Evolutionary conservation across 306 rosid species (phyloP).

Genomic region (Prunus padus): DNA sequence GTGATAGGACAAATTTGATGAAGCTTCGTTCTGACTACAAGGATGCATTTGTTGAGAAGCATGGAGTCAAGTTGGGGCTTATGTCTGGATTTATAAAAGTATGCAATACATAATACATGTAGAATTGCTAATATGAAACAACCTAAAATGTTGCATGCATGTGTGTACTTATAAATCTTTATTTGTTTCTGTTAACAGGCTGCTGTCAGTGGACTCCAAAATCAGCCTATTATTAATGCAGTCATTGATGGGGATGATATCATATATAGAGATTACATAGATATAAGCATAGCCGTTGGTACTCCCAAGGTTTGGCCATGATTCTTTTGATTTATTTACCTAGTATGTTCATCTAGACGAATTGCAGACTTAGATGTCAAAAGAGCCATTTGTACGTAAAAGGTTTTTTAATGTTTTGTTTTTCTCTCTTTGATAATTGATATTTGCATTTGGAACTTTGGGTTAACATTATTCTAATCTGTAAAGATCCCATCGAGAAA

Average conservation of each 20-base stretch:
- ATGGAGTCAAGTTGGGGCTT: slow-evolving; percentile 81
- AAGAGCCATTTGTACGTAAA: not conserved
- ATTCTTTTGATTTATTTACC: not conserved
- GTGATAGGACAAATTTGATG: slow-evolving; percentile 80
- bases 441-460: not conserved
- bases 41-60: slow-evolving; percentile 84
- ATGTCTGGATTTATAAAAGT: slow-evolving; percentile 87
- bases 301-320: slow-evolving; percentile 57
- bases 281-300: slow-evolving; percentile 84
- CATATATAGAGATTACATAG: slow-evolving; percentile 73
- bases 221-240: slow-evolving; percentile 79
- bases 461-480: not conserved
- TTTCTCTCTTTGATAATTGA: not conserved
- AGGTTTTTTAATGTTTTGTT: too few species aligned
- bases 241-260: slow-evolving; percentile 90
- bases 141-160: slow-evolving; percentile 1
- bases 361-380: not conserved
- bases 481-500: not conserved
- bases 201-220: slow-evolving; percentile 75
- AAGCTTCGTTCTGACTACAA: slow-evolving; percentile 86
- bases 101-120: slow-evolving; percentile 14
- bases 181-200: slow-evolving; percentile 47
- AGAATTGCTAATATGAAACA: slow-evolving; percentile 11
- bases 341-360: not conserved
- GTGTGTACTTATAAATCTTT: slow-evolving; percentile 16